Conservation (phyloP, 805 yeast species). For the Starmerella potacharoeniae region DNA sequence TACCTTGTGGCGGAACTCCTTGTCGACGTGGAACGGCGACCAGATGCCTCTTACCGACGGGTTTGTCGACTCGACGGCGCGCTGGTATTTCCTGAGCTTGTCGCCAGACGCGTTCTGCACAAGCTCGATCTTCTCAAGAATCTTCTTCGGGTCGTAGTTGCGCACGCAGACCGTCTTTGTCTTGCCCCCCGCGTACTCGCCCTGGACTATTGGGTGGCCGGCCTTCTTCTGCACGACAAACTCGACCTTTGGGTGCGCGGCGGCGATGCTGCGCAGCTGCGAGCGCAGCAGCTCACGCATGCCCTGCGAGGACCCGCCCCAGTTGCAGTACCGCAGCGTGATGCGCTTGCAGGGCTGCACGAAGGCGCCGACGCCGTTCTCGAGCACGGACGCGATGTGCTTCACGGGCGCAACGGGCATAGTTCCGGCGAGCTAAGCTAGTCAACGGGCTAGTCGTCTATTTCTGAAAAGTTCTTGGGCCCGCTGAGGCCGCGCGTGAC, state of each 20-base stretch:
- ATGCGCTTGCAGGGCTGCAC: constrained; percentile 52
- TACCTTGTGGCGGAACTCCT: constrained; percentile 38
- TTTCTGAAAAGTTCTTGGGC: background rate
- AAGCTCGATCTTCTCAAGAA: constrained; percentile 52
- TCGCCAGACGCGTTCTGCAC: constrained; percentile 61
- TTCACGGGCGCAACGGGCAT: constrained; percentile 23
- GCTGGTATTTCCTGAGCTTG: constrained; percentile 47
- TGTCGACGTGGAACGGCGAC: constrained; percentile 83
- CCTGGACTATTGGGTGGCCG: constrained; percentile 74
- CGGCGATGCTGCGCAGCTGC: constrained; percentile 46
- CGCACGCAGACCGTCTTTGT: constrained; percentile 61
- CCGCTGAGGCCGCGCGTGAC: background rate
- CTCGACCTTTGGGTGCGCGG: constrained; percentile 51
- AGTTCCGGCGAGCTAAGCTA: too few species aligned
- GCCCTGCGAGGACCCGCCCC: constrained; percentile 91
- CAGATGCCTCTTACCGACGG: constrained; percentile 88
- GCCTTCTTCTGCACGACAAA: constrained; percentile 56
- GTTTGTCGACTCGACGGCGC: constrained; percentile 71
- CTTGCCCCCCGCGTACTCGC: constrained; percentile 41
- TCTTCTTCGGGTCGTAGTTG: constrained; percentile 51
- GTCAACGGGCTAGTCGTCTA: background rate
- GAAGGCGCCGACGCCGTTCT: constrained; percentile 30
- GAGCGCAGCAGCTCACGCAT: constrained; percentile 52
- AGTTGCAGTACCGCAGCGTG: constrained; percentile 74
- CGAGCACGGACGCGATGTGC: constrained; percentile 15